phyloP scores from a whole-genome alignment of 495 filamentous ascomycete species.

The Neurospora sp. region DNA sequence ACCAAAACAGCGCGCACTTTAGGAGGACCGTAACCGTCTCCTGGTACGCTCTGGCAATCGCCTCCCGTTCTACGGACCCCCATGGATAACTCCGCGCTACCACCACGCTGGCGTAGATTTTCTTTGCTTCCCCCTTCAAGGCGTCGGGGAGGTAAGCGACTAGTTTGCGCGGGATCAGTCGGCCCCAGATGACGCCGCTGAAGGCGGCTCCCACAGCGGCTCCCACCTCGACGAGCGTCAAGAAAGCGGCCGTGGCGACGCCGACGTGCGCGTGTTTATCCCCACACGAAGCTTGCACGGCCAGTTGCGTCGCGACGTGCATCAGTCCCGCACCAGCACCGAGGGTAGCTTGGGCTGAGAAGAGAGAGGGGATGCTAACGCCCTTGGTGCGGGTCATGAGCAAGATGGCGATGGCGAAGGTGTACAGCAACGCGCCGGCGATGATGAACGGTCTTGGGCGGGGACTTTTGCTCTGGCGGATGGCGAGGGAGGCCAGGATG shows the following conservation, averaged over 20 bases:
- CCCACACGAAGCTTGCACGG: slow-evolving; percentile 42
- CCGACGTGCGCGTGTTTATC: slow-evolving; percentile 48
- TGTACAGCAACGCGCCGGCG: slow-evolving; percentile 45
- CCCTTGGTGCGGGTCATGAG: slow-evolving; percentile 51
- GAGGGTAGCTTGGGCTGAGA: slow-evolving; percentile 62
- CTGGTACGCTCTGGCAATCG: slow-evolving; percentile 44
- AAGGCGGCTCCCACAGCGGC: slow-evolving; percentile 50
- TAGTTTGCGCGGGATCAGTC: slow-evolving; percentile 42
- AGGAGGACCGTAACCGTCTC: slow-evolving; percentile 41
- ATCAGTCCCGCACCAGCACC: slow-evolving; percentile 49
- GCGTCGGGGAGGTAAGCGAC: slow-evolving; percentile 43
- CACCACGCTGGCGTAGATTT: slow-evolving; percentile 44
- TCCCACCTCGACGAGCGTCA: slow-evolving; percentile 48
- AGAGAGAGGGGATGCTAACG: slow-evolving; percentile 42
- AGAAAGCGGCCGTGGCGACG: slow-evolving; percentile 46
- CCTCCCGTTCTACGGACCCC: slow-evolving; percentile 36
- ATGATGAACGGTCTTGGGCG: slow-evolving; percentile 24
- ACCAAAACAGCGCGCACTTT: slow-evolving; percentile 35
- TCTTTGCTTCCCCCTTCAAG: slow-evolving; percentile 22
- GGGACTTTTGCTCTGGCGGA: slow-evolving; percentile 37
- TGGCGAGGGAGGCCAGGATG: slow-evolving; percentile 41
- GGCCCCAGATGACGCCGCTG: slow-evolving; percentile 53
- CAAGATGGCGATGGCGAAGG: slow-evolving; percentile 53
- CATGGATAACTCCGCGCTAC: slow-evolving; percentile 40
- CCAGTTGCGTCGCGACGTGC: slow-evolving; percentile 50